These are phyloP conservation scores for Plasmopara halstedii DNA, from an alignment of 352 stramenopile species.

Conservation along the genomic window DNA sequence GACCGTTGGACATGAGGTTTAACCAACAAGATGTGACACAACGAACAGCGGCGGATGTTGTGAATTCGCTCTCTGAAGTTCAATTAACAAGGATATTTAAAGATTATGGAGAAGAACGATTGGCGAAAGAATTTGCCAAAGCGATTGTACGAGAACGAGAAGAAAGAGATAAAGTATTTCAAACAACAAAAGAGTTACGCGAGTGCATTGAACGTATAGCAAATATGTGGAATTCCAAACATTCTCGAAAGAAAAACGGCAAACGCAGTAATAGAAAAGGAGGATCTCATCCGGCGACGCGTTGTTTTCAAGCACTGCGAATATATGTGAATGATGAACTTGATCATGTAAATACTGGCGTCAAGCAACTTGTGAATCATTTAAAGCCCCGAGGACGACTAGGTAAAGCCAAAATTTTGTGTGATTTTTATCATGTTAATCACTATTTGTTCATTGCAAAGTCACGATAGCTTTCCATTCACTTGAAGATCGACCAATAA, in stretches of 20 bases:
- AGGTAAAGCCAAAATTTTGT: conserved; percentile 14
- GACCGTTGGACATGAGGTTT: conserved; percentile 77
- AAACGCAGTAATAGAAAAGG: conserved; percentile 19
- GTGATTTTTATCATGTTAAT: conserved; percentile 1
- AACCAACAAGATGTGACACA: conserved; percentile 27
- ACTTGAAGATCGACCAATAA: conserved; percentile 76
- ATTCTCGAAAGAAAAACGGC: conserved; percentile 14
- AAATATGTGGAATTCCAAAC: conserved; percentile 45
- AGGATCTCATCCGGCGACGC: conserved; percentile 57
- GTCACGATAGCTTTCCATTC: conserved; percentile 82
- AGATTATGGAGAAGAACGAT: conserved; percentile 58
- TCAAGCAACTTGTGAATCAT: conserved; percentile 44
- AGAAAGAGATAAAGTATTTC: conserved; percentile 36
- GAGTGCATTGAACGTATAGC: conserved; percentile 73
- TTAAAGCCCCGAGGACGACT: conserved; percentile 51
- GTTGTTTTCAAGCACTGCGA: conserved; percentile 72
- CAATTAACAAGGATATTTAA: conserved; percentile 70
- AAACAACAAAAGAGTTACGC: conserved; percentile 54
- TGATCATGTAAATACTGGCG: conserved; percentile 47
- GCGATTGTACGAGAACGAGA: conserved; percentile 66
- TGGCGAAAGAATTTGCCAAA: conserved; percentile 78
- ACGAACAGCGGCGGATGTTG: conserved; percentile 47
- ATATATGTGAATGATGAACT: conserved; percentile 82
- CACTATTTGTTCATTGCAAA: conserved; percentile 11
- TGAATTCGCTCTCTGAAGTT: conserved; percentile 68